Percentiles rank a stretch among this genome's conserved stretches.
phyloP scores from a whole-genome alignment of 306 rosid species.

The Corylus heterophylla region DNA sequence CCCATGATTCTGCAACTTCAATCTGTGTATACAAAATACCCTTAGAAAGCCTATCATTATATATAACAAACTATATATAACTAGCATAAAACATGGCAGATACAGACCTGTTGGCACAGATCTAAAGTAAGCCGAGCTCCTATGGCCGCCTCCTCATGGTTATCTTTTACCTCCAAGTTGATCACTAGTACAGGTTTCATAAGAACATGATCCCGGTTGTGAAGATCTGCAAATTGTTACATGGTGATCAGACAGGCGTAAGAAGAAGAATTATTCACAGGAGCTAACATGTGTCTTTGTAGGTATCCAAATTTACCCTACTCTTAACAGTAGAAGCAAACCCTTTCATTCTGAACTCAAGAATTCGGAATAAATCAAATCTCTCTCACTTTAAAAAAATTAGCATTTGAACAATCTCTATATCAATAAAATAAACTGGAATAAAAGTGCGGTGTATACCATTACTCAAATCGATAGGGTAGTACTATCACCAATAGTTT shows the following conservation, averaged over 20 bases:
- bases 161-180: slow-evolving; percentile 98
- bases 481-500: neutral
- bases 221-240: slow-evolving; percentile 60
- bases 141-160: slow-evolving; percentile 91
- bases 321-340: too few species aligned
- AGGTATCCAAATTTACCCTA: neutral
- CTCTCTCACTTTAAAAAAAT: neutral
- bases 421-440: too few species aligned
- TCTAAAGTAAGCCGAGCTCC: slow-evolving; percentile 84
- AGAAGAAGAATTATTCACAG: neutral
- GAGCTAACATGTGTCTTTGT: neutral
- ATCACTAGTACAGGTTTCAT: slow-evolving; percentile 72
- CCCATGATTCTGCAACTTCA: slow-evolving; percentile 84
- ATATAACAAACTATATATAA: slow-evolving; percentile 2
- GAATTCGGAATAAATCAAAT: too few species aligned
- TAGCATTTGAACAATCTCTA: neutral
- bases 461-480: neutral
- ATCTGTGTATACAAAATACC: slow-evolving; percentile 42
- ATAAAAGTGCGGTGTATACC: too few species aligned
- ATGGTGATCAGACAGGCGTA: slow-evolving; percentile 16
- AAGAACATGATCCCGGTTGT: slow-evolving; percentile 67
- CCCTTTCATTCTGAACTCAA: too few species aligned
- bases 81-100: slow-evolving; percentile 1
- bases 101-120: slow-evolving; percentile 76
- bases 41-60: slow-evolving; percentile 1